Evolutionary conservation across 2,329 filamentous ascomycete species (phyloP).

Genomic region (Diaporthe velutina): DNA sequence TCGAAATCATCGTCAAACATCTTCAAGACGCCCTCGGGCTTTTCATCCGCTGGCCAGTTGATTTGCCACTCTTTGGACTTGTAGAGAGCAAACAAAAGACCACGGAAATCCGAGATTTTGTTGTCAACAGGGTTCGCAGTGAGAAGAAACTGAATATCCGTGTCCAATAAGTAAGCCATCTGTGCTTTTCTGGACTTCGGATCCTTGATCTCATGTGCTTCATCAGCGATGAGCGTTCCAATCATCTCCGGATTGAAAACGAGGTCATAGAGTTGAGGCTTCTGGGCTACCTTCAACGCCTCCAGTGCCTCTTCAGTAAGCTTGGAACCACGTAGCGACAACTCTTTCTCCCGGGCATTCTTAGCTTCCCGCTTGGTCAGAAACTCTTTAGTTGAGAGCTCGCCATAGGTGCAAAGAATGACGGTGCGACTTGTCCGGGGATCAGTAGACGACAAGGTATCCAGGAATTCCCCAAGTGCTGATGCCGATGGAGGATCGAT

Average conservation of each 20-base stretch:
- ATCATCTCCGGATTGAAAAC: not conserved
- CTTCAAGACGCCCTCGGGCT: not conserved
- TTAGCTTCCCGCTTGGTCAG: not conserved
- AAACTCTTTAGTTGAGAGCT: not conserved
- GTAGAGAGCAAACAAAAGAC: slow-evolving; percentile 28
- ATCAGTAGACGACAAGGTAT: not conserved
- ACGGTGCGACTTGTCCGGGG: slow-evolving; percentile 1
- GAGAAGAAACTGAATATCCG: slow-evolving; percentile 24
- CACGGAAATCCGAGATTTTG: slow-evolving; percentile 25
- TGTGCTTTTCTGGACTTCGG: slow-evolving; percentile 6
- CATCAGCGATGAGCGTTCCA: slow-evolving; percentile 24
- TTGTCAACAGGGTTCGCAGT: slow-evolving; percentile 23
- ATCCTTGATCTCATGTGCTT: slow-evolving; percentile 29
- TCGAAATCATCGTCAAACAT: slow-evolving; percentile 11
- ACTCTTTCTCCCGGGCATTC: not conserved
- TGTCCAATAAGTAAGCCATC: slow-evolving; percentile 8
- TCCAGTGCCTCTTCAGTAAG: not conserved
- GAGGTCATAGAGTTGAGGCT: slow-evolving; percentile 17
- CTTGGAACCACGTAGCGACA: not conserved
- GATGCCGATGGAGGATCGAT: not conserved
- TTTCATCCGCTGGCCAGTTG: not conserved
- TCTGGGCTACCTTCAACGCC: slow-evolving; percentile 2
- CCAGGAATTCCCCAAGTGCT: not conserved
- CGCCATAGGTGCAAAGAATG: not conserved
- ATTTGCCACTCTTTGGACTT: not conserved